These are phyloP conservation scores for Neurospora tetraspora DNA, from an alignment of 495 filamentous ascomycete genomes.

Conservation along the genomic window DNA sequence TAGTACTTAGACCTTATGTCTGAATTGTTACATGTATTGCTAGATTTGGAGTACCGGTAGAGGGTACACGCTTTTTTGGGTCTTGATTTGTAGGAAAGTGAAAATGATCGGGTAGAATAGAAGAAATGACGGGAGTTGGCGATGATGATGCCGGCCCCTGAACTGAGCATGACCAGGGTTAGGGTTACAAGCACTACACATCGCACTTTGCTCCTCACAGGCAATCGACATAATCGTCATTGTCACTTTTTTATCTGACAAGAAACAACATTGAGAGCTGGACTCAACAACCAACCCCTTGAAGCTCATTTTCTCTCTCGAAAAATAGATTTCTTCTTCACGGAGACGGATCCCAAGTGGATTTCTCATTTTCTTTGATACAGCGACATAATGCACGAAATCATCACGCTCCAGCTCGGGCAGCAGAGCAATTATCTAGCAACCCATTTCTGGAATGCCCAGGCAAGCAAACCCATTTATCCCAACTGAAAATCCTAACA, in stretches of 20 bases:
- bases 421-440: constrained; percentile 87
- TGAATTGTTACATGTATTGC: not conserved
- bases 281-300: not conserved
- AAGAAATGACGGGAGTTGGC: not conserved
- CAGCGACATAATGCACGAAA: constrained; percentile 69
- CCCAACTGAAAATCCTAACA: not conserved
- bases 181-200: not conserved
- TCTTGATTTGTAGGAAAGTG: not conserved
- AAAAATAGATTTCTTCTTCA: not conserved
- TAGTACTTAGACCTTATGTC: not conserved
- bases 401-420: constrained; percentile 87
- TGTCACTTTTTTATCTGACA: not conserved
- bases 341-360: not conserved
- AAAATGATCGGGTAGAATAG: not conserved
- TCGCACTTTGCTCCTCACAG: not conserved
- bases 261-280: not conserved
- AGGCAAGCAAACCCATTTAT: constrained; percentile 28
- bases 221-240: not conserved
- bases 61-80: not conserved
- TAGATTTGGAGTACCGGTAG: not conserved
- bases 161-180: not conserved
- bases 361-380: not conserved
- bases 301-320: not conserved
- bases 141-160: not conserved
- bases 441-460: constrained; percentile 98